Evolutionary conservation across 352 stramenopile genomes (phyloP), one percentile per base, ranked within the genome.

Genomic region (Halophytophthora batemanensis): DNA sequence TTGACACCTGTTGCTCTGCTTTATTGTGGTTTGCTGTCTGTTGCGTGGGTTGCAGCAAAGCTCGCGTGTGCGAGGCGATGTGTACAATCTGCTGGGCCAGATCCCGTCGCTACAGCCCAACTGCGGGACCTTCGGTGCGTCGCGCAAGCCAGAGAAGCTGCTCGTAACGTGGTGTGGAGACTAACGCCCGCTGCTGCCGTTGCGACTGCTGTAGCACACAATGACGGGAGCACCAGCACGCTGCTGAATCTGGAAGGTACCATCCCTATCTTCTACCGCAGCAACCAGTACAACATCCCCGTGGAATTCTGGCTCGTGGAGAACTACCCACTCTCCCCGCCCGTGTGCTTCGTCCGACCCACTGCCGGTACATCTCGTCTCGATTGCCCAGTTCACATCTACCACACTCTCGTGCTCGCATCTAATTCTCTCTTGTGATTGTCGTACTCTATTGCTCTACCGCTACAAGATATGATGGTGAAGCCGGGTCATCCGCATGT

Each of bases 211-310:
- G 37, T 45, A 93, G 82, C 85, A 21, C 81, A 95, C 37, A 95
- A 95, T 48, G 84, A 95, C 63, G 85, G 85, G 36, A 87, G 78
- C 2, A 93, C 82, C 6, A 93, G 85, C 49, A 95, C 79, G 45
- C 55, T 93, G 53, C 64, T 95, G 28, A 85, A 91, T 51, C 66
- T 95, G 6, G 78, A 87, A 37, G 87, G 87, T 38, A 96, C 87
- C n/a, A 95, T 96, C 62, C 84, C 86, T 11, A 96, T 96, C 53
- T 95, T 93, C 63, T 96, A 95, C 52, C 62, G 82, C 7, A 64
- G 77, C 41, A 93, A 88, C 52, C 86, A 95, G 58, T 96, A 96
- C 75, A 96, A 96, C 49, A 96, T 96, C 56, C 87, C 87, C 0
- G 76, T 96, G 31, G 80, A 92, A 61, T 86, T 96, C 36, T 96